These are phyloP conservation scores for Sphaerulina musiva DNA, from an alignment of 2,329 filamentous ascomycete species.

Conservation along the genomic window DNA sequence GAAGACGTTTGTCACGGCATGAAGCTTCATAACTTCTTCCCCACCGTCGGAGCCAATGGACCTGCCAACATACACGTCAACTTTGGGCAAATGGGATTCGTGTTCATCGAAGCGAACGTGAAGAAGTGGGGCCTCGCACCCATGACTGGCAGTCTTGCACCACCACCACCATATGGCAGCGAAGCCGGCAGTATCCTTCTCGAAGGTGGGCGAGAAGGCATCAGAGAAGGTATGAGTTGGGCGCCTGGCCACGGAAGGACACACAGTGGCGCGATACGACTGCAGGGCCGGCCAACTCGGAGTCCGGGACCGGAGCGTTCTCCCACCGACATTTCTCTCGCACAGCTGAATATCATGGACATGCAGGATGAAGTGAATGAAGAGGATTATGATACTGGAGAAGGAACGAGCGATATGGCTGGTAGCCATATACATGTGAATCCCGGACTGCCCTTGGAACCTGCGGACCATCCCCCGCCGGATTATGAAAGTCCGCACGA, in stretches of 20 bases:
- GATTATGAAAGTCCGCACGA: conserved; percentile 44
- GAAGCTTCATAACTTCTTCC: conserved; percentile 95
- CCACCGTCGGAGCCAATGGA: conserved; percentile 90
- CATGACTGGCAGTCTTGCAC: conserved; percentile 89
- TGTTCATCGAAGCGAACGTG: conserved; percentile 98
- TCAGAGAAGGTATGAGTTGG: conserved; percentile 49
- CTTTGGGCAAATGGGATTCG: conserved; percentile 94
- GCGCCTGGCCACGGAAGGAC: conserved; percentile 64
- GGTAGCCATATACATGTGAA: conserved; percentile 20
- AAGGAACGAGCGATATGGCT: conserved; percentile 23
- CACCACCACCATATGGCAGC: conserved; percentile 91
- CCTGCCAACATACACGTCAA: conserved; percentile 92
- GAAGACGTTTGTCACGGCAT: conserved; percentile 90
- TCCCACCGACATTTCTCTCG: conserved; percentile 91
- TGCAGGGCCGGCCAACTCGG: conserved; percentile 59
- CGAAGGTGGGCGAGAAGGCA: conserved; percentile 62
- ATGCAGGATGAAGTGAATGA: conserved; percentile 37
- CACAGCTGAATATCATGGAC: conserved; percentile 69
- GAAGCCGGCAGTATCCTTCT: conserved; percentile 95
- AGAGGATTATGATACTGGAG: conserved; percentile 35
- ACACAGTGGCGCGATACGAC: conserved; percentile 69
- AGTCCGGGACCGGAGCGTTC: conserved; percentile 85
- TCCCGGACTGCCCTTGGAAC: conserved; percentile 28
- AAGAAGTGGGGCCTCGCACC: conserved; percentile 99
- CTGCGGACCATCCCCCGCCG: conserved; percentile 38